These are phyloP conservation scores for Quercus cerris DNA, from an alignment of 306 rosid species.

Conservation along the genomic window DNA sequence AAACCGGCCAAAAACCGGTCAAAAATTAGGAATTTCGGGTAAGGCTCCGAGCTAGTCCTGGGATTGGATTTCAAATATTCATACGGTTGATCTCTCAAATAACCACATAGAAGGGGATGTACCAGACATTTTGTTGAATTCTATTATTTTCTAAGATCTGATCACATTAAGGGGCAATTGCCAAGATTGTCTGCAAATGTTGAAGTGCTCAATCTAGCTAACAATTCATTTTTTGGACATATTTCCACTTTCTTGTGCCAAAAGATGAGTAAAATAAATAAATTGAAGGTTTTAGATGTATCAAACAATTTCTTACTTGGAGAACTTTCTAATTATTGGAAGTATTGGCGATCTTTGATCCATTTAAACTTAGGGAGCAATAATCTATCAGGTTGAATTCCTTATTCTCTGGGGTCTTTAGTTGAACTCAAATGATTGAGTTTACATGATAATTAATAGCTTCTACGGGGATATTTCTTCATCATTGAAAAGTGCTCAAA, in stretches of 20 bases:
- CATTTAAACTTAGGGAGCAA: constrained; percentile 35
- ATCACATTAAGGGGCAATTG: too few relatives aligned
- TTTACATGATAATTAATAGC: constrained; percentile 3
- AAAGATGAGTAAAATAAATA: too few relatives aligned
- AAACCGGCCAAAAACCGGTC: too few relatives aligned
- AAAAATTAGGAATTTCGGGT: neutral
- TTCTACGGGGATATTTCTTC: constrained; percentile 20
- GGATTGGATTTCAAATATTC: neutral
- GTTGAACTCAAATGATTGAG: constrained; percentile 19
- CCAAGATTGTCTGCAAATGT: neutral
- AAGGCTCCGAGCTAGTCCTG: constrained; percentile 10
- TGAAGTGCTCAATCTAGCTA: too few relatives aligned
- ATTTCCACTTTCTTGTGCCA: too few relatives aligned
- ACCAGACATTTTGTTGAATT: too few relatives aligned
- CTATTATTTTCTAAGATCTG: too few relatives aligned
- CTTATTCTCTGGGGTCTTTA: constrained; percentile 15
- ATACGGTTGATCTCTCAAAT: neutral
- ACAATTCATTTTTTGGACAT: too few relatives aligned
- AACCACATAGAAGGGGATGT: neutral
- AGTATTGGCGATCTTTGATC: constrained; percentile 25
- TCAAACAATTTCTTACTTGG: constrained; percentile 16
- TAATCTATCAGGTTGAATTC: constrained; percentile 27
- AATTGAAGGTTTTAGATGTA: too few relatives aligned
- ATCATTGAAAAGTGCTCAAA: constrained; percentile 14
- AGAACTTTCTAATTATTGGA: constrained; percentile 27